Evolutionary conservation across 75 land plant species (phyloP).

Genomic region (Sequoiadendron giganteum): DNA sequence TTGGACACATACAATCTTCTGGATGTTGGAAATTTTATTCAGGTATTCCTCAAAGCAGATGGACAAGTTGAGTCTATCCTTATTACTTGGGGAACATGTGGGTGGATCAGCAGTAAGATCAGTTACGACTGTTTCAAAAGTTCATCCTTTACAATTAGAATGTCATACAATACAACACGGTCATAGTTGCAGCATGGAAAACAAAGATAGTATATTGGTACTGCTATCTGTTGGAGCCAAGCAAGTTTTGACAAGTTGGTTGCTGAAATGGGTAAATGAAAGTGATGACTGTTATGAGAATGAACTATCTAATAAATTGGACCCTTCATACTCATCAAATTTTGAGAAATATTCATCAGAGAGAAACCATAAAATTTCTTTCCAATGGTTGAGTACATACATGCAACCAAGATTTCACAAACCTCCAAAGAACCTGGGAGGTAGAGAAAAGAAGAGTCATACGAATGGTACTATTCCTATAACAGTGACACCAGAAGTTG

Average conservation of each 20-base stretch:
- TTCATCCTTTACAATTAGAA: constrained; percentile 14
- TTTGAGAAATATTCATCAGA: not conserved
- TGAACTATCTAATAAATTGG: not conserved
- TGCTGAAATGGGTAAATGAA: constrained; percentile 35
- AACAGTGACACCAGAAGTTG: not conserved
- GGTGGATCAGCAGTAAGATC: constrained; percentile 99
- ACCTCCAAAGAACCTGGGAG: not conserved
- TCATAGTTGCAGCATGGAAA: not conserved
- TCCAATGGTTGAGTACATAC: constrained; percentile 70
- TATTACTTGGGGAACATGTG: constrained; percentile 93
- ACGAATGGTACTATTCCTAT: not conserved
- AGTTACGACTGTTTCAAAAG: constrained; percentile 48
- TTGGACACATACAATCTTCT: not conserved
- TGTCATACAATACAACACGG: not conserved
- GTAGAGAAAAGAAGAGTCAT: not conserved
- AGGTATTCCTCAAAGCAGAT: constrained; percentile 35
- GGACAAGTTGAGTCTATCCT: constrained; percentile 48
- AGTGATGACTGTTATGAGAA: not conserved
- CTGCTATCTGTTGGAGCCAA: constrained; percentile 95
- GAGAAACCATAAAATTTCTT: constrained; percentile 28
- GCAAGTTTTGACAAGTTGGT: constrained; percentile 89
- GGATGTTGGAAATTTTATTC: not conserved
- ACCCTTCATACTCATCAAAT: constrained; percentile 5
- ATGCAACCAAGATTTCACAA: constrained; percentile 51
- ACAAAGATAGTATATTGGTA: constrained; percentile 30